A percentile compares a stretch with the other conserved stretches of the same genome.
Conservation (phyloP, 352 stramenopile genomes). For the Lagenidium giganteum region DNA sequence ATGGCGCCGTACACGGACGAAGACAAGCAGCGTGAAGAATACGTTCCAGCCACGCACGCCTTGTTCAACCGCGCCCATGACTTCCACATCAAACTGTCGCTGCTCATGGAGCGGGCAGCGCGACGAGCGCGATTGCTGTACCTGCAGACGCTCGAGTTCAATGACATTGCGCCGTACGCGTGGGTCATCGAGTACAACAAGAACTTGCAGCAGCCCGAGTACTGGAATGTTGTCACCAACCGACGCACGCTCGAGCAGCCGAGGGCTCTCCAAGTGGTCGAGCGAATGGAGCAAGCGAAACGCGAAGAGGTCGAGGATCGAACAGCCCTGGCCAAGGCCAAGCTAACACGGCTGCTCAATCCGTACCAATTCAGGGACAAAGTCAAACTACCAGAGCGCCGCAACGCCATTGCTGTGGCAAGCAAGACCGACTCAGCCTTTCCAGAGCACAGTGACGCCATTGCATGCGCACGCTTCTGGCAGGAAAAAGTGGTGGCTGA, state of each 20-base stretch:
- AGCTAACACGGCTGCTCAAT: conserved; percentile 33
- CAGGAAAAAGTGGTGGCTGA: conserved; percentile 28
- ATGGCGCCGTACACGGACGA: conserved; percentile 29
- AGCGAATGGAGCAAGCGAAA: conserved; percentile 35
- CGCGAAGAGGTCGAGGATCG: conserved; percentile 34
- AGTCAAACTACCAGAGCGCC: conserved; percentile 20
- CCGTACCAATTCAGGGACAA: conserved; percentile 37
- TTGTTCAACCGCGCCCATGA: conserved; percentile 24
- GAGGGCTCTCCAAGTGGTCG: conserved; percentile 38
- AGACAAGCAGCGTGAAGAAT: conserved; percentile 20
- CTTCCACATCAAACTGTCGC: conserved; percentile 24
- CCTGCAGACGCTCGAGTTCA: conserved; percentile 43
- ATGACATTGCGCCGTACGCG: conserved; percentile 34
- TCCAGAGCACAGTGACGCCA: too few relatives aligned
- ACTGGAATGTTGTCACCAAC: conserved; percentile 59
- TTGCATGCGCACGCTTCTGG: conserved; percentile 45
- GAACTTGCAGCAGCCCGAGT: conserved; percentile 27
- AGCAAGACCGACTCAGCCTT: neutral
- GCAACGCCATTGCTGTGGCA: conserved; percentile 28
- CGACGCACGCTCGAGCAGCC: conserved; percentile 25
- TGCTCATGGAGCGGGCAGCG: conserved; percentile 16
- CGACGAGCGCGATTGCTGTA: conserved; percentile 33
- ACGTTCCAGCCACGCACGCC: conserved; percentile 16
- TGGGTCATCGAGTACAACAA: conserved; percentile 51
- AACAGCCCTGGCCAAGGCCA: conserved; percentile 29